Percentiles rank a stretch among this genome's conserved stretches.
Evolutionary conservation across 2,329 filamentous ascomycete species (phyloP).

Genomic region (Byssothecium circinans): DNA sequence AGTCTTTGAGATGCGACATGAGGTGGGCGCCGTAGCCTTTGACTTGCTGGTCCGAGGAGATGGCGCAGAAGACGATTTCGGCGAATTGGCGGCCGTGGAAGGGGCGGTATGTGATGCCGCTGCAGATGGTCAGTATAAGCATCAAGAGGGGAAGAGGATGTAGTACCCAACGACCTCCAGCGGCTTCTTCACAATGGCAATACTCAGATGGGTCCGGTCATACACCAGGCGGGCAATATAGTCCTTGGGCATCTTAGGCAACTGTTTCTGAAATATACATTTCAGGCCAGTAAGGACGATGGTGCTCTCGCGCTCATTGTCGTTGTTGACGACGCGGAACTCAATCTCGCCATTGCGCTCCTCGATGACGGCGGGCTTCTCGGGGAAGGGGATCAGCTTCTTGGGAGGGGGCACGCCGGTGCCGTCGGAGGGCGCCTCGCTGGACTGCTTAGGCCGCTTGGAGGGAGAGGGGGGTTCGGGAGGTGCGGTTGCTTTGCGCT

Average conservation of each 20-base stretch:
- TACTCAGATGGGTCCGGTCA: constrained; percentile 92
- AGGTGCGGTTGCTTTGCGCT: constrained; percentile 75
- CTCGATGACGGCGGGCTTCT: constrained; percentile 92
- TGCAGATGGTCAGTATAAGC: constrained; percentile 36
- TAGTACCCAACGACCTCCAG: constrained; percentile 78
- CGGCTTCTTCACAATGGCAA: constrained; percentile 96
- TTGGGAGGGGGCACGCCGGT: constrained; percentile 46
- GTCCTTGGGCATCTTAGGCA: constrained; percentile 99
- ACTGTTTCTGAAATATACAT: constrained; percentile 96
- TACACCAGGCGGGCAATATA: constrained; percentile 98
- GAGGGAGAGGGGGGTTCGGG: constrained; percentile 59
- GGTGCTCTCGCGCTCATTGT: constrained; percentile 80
- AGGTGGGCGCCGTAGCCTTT: constrained; percentile 97
- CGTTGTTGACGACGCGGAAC: constrained; percentile 97
- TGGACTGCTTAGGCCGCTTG: constrained; percentile 57
- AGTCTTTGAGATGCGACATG: constrained; percentile 97
- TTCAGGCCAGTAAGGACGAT: constrained; percentile 96
- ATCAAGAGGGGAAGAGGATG: background rate
- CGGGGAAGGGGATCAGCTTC: constrained; percentile 80
- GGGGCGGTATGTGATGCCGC: constrained; percentile 93
- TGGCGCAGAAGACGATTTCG: constrained; percentile 98
- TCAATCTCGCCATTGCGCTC: constrained; percentile 94
- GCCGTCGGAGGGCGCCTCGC: constrained; percentile 40
- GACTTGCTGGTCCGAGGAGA: constrained; percentile 96
- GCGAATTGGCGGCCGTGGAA: constrained; percentile 92